Evolutionary conservation across 495 filamentous ascomycete species (phyloP), one percentile per base, ranked within the genome.

Genomic region (Neurospora africana): DNA sequence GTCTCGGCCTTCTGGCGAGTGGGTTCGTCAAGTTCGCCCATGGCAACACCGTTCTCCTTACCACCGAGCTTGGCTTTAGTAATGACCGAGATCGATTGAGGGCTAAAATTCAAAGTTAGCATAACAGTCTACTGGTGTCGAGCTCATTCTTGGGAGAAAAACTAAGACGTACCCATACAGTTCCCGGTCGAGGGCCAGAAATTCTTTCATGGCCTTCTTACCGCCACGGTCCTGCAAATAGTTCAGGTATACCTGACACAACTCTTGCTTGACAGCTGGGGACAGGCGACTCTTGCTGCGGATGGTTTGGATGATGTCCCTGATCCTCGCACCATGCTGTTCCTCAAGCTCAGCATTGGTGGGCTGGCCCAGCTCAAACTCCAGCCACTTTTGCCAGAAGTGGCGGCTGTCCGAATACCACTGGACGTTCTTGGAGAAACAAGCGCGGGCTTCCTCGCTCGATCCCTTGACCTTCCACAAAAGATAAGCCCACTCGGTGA

Each of bases 381-480:
- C 83, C 13, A 98, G 86, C 81, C 92, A 99, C 79, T 89, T 92
- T 71, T 89, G 86, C 95, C 94, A 98, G 87, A 99, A 99, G 30
- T 90, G 86, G n/a, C 88, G 87, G 77, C 93, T 96, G 75, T 95
- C 92, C 19, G 91, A 85, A 80, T 97, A 97, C 85, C 90, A 92
- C 74, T 94, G 89, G 69, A 92, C 86, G 76, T 97, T 93, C 77
- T 89, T 90, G 73, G 91, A 83, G 83, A 92, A 99, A 0, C 97
- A 90, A 69, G 91, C 86, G 10, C 96, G 91, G 35, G 95, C 95
- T 77, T 95, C 94, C 39, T 94, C 92, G 13, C 89, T 83, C 0
- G 89, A 90, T 9, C 93, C 95, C 83, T 95, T 93, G 78, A 93
- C 89, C 81, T 93, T 97, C 93, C 94, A 97, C 68, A 98, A 77